Evolutionary conservation across 352 stramenopile genomes (phyloP).

Genomic region (Peronosclerospora sorghi): DNA sequence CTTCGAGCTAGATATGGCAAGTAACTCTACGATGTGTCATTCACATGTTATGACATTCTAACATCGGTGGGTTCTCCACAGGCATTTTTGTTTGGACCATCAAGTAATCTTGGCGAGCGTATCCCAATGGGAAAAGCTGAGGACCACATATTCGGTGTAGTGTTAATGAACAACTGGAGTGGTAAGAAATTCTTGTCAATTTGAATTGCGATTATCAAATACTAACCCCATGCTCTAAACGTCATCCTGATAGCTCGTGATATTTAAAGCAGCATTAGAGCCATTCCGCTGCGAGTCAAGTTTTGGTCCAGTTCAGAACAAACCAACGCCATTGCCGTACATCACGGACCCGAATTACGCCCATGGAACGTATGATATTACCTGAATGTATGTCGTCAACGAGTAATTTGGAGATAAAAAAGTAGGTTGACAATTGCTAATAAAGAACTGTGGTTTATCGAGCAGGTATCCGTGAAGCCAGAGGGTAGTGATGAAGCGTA

Average conservation of each 20-base stretch:
- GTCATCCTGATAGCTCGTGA: slow-evolving; percentile 41
- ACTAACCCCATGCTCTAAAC: background rate
- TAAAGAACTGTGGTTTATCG: too few relatives aligned
- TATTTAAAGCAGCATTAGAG: slow-evolving; percentile 91
- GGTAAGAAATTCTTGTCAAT: slow-evolving; percentile 29
- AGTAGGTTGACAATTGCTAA: too few relatives aligned
- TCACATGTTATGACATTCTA: background rate
- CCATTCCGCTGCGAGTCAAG: slow-evolving; percentile 88
- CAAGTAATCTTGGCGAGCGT: slow-evolving; percentile 83
- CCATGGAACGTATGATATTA: too few relatives aligned
- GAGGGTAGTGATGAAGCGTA: too few relatives aligned
- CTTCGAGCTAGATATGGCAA: slow-evolving; percentile 93
- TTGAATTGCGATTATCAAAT: background rate
- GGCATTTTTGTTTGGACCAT: slow-evolving; percentile 88
- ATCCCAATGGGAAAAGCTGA: slow-evolving; percentile 39
- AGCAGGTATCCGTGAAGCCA: too few relatives aligned
- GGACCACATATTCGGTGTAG: slow-evolving; percentile 94
- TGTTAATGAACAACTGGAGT: slow-evolving; percentile 98
- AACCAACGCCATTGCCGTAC: slow-evolving; percentile 89
- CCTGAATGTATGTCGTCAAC: too few relatives aligned
- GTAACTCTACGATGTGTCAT: background rate
- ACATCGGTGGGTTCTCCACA: slow-evolving; percentile 3
- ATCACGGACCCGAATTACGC: slow-evolving; percentile 22
- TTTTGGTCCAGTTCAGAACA: slow-evolving; percentile 75
- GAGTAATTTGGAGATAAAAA: too few relatives aligned